Percentiles rank a stretch among this genome's conserved stretches.
phyloP scores from a whole-genome alignment of 805 yeast genomes.

The Cyberlindnera samutprakarnensis region DNA sequence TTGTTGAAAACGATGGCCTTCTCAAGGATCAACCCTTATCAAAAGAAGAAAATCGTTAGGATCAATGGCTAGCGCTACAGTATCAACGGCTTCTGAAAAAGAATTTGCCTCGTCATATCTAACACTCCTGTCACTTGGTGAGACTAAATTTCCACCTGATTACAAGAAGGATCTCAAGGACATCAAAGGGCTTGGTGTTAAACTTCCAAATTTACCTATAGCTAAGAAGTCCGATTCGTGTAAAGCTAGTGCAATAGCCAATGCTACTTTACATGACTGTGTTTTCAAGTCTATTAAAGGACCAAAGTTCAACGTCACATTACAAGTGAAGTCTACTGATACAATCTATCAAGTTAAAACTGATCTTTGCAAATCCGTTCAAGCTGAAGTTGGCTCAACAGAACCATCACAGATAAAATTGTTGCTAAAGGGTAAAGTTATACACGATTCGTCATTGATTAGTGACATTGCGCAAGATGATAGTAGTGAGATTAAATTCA shows the following conservation, averaged over 20 bases:
- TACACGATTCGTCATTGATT: slow-evolving; percentile 41
- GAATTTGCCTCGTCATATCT: slow-evolving; percentile 16
- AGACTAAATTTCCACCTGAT: slow-evolving; percentile 4
- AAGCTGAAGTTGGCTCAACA: slow-evolving; percentile 24
- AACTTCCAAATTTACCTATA: slow-evolving; percentile 38
- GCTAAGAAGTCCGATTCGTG: slow-evolving; percentile 27
- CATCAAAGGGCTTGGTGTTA: slow-evolving; percentile 6
- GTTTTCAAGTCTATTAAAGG: slow-evolving; percentile 61
- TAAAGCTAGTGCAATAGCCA: no score
- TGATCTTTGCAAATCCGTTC: slow-evolving; percentile 19
- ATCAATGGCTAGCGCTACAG: no score
- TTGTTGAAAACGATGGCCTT: no score
- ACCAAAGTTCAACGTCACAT: slow-evolving; percentile 50
- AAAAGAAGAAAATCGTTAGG: no score
- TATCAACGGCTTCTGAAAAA: no score
- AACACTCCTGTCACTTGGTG: slow-evolving; percentile 13
- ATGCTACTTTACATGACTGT: slow-evolving; percentile 13
- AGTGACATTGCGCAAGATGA: slow-evolving; percentile 21
- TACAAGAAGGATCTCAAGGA: slow-evolving; percentile 11
- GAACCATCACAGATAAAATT: slow-evolving; percentile 38
- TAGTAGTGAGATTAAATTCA: slow-evolving; percentile 29
- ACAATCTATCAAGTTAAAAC: slow-evolving; percentile 28
- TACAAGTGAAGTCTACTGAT: slow-evolving; percentile 19
- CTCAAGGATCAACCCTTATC: no score
- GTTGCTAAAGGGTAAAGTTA: slow-evolving; percentile 54